phyloP scores from a whole-genome alignment of 176 grass and related monocot species.

The Oryza longistaminata region DNA sequence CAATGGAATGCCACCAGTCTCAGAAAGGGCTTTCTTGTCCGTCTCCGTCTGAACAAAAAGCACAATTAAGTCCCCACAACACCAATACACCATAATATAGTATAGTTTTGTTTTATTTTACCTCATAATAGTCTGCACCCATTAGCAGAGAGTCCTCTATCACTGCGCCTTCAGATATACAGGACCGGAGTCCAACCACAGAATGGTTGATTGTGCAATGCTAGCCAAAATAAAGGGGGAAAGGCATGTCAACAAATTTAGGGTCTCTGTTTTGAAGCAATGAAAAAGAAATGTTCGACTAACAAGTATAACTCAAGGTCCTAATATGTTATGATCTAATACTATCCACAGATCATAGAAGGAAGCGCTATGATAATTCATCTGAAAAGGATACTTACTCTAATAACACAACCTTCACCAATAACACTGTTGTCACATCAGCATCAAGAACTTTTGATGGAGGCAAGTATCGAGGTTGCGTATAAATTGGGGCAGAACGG shows the following conservation, averaged over 20 bases:
- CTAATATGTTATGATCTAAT: background rate
- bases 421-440: conserved; percentile 93
- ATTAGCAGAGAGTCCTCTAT: conserved; percentile 91
- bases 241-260: background rate
- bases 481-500: conserved; percentile 87
- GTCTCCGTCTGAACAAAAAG: conserved; percentile 71
- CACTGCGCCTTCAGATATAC: conserved; percentile 88
- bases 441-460: conserved; percentile 95
- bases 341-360: background rate
- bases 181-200: conserved; percentile 90
- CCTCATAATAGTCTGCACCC: conserved; percentile 99
- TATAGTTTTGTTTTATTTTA: conserved; percentile 36
- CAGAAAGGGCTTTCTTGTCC: conserved; percentile 68
- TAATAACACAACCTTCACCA: conserved; percentile 95
- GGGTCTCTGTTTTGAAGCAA: background rate
- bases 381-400: conserved; percentile 58
- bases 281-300: background rate
- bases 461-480: conserved; percentile 86
- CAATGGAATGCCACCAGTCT: conserved; percentile 78
- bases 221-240: conserved; percentile 39
- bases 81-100: background rate
- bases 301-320: background rate
- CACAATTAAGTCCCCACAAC: background rate
- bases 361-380: background rate
- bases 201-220: conserved; percentile 92